These are phyloP conservation scores for Shiraia sp. DNA, from an alignment of 2,329 filamentous ascomycete species.

Conservation along the genomic window DNA sequence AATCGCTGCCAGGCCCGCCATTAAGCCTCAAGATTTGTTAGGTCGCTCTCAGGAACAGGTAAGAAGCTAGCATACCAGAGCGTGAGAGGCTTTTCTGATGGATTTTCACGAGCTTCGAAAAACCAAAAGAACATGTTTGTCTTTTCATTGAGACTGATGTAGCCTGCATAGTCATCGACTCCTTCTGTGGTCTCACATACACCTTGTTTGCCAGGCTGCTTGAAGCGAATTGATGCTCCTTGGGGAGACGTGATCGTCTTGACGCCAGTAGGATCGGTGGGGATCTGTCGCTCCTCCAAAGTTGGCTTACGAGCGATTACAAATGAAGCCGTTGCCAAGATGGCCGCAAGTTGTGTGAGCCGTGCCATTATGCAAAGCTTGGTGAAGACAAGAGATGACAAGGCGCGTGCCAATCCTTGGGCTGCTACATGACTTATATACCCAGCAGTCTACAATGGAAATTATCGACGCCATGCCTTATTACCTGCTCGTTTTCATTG, in stretches of 20 bases:
- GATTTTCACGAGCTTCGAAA: conserved; percentile 53
- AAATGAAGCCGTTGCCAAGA: conserved; percentile 24
- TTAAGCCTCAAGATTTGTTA: too few species aligned
- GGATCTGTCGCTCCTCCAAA: conserved; percentile 32
- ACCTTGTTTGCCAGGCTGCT: conserved; percentile 43
- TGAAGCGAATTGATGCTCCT: conserved; percentile 40
- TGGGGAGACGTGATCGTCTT: conserved; percentile 39
- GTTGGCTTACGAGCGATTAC: conserved; percentile 27
- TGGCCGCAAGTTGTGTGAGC: conserved; percentile 21
- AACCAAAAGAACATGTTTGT: conserved; percentile 53
- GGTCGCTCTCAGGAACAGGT: too few species aligned
- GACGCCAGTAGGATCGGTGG: conserved; percentile 35
- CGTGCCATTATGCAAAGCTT: conserved; percentile 28
- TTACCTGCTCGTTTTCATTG: not conserved
- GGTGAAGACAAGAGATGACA: conserved; percentile 6
- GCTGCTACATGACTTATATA: conserved; percentile 11
- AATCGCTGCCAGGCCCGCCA: conserved; percentile 57
- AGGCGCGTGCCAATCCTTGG: conserved; percentile 4
- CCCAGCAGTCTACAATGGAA: not conserved
- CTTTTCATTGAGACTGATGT: conserved; percentile 40
- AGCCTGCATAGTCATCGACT: conserved; percentile 45
- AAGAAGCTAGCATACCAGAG: too few species aligned
- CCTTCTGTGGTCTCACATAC: conserved; percentile 48
- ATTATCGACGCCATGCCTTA: not conserved
- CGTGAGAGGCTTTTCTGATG: conserved; percentile 43